phyloP scores from a whole-genome alignment of 495 filamentous ascomycete genomes.

The Beverwykella pulmonaria region DNA sequence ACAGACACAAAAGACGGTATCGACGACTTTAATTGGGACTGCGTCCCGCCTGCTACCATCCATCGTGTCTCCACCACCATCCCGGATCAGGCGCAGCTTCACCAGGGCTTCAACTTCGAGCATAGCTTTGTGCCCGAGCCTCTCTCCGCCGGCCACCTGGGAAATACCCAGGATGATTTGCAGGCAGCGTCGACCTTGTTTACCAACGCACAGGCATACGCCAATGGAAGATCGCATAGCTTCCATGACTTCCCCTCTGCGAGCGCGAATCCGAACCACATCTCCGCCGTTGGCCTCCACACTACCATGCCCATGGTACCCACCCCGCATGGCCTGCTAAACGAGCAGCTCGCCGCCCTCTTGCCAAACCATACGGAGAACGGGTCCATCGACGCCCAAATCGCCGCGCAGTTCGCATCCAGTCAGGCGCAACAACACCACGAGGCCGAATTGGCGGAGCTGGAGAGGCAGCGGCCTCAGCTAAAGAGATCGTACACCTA shows the following conservation, averaged over 20 bases:
- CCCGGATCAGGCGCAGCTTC: constrained; percentile 26
- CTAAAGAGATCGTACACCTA: constrained; percentile 31
- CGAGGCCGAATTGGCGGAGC: not conserved
- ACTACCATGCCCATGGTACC: constrained; percentile 25
- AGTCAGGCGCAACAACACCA: constrained; percentile 7
- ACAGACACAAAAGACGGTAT: constrained; percentile 3
- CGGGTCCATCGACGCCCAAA: constrained; percentile 29
- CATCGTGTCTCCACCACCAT: constrained; percentile 35
- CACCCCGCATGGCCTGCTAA: constrained; percentile 17
- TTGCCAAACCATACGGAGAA: constrained; percentile 25
- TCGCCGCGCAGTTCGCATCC: constrained; percentile 27
- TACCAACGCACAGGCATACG: constrained; percentile 21
- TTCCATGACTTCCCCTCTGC: constrained; percentile 11
- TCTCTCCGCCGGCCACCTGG: constrained; percentile 3
- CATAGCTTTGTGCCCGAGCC: constrained; percentile 10
- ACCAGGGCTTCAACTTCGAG: constrained; percentile 19
- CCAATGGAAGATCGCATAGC: constrained; percentile 14
- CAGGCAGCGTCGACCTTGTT: constrained; percentile 28
- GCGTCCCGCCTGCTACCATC: constrained; percentile 25
- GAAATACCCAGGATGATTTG: constrained; percentile 18
- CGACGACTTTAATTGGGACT: constrained; percentile 21
- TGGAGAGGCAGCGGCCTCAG: constrained; percentile 11
- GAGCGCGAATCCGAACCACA: not conserved
- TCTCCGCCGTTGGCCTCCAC: not conserved
- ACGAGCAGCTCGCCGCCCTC: constrained; percentile 28